These are phyloP conservation scores for Pseudisothecium myosuroides DNA, from an alignment of 225 moss, liverwort and hornwort genomes.

Conservation along the genomic window DNA sequence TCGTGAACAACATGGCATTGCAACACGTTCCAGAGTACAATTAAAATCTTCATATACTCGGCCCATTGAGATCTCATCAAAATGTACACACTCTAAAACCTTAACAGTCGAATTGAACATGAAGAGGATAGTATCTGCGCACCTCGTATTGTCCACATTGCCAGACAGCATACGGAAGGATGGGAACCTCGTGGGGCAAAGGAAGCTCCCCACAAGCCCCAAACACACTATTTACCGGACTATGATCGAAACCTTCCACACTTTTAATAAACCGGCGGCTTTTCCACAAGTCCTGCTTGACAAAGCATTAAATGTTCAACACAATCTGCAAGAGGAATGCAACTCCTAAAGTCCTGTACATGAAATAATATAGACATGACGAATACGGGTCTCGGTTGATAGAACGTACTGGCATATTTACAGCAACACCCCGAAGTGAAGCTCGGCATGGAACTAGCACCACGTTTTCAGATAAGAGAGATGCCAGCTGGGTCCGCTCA, in stretches of 20 bases:
- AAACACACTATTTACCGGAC: constrained; percentile 39
- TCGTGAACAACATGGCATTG: background rate
- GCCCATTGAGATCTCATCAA: background rate
- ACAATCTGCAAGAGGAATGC: background rate
- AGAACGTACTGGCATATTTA: constrained; percentile 53
- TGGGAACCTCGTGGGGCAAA: constrained; percentile 36
- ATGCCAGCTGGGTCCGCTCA: constrained; percentile 58
- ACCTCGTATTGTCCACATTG: constrained; percentile 81
- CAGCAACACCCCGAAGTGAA: constrained; percentile 64
- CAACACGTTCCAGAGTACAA: background rate
- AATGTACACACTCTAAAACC: background rate
- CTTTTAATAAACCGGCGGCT: constrained; percentile 41
- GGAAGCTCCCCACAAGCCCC: constrained; percentile 77
- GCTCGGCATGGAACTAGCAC: constrained; percentile 59
- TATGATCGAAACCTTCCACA: constrained; percentile 83
- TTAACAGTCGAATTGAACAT: background rate
- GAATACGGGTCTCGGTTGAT: background rate
- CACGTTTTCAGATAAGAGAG: constrained; percentile 48
- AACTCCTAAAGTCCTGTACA: background rate
- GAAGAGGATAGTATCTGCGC: background rate
- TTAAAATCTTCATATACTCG: background rate
- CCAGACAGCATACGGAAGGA: constrained; percentile 74
- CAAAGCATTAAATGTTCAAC: background rate
- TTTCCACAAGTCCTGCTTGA: constrained; percentile 73
- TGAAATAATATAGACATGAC: background rate